These are phyloP conservation scores for Rhodotorula paludigena DNA, from an alignment of 768 basidiomycete genomes.

Conservation along the genomic window DNA sequence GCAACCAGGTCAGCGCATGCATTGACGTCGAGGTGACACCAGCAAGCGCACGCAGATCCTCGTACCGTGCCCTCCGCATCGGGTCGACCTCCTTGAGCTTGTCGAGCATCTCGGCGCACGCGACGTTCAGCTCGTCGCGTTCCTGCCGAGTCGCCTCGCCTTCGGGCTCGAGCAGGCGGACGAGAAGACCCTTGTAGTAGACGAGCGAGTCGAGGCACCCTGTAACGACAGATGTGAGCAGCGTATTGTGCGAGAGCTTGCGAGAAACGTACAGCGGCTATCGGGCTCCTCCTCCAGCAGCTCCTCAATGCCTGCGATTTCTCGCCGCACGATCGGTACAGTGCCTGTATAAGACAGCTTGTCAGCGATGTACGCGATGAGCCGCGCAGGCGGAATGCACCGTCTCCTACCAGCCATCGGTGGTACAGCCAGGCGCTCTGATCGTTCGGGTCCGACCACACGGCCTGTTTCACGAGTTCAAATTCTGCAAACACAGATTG, in stretches of 20 bases:
- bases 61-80: constrained; percentile 62
- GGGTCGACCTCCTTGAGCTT: constrained; percentile 57
- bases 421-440: constrained; percentile 99
- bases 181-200: constrained; percentile 68
- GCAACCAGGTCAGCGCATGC: not conserved
- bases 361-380: not conserved
- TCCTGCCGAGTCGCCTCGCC: constrained; percentile 42
- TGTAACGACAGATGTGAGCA: constrained; percentile 44
- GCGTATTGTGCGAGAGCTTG: not conserved
- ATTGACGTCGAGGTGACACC: too few relatives aligned
- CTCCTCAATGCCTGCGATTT: constrained; percentile 74
- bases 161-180: constrained; percentile 52
- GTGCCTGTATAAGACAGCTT: constrained; percentile 52
- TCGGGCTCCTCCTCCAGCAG: constrained; percentile 83
- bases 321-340: constrained; percentile 61
- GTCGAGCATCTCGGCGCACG: constrained; percentile 54
- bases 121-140: constrained; percentile 55
- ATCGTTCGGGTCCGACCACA: constrained; percentile 94
- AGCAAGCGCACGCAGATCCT: constrained; percentile 20
- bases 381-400: constrained; percentile 48
- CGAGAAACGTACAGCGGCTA: constrained; percentile 67
- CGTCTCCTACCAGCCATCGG: constrained; percentile 84
- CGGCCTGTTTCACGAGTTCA: constrained; percentile 81
- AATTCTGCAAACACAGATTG: too few relatives aligned
- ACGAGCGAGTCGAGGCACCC: constrained; percentile 94